Base-by-base conservation (phyloP, 1,139 yeast genomes). In the Kurtzmaniella quercitrusa region DNA sequence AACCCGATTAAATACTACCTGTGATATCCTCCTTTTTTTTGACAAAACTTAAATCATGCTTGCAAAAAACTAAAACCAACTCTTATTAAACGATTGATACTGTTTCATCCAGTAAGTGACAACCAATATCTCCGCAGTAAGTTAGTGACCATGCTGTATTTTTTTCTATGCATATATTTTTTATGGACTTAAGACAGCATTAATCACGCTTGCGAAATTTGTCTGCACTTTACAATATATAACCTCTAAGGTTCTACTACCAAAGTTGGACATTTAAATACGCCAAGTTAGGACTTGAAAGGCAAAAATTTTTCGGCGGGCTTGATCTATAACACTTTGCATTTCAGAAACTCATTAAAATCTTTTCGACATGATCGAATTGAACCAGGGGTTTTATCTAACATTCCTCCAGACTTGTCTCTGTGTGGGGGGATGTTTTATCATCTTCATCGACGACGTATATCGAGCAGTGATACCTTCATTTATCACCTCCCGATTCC, bases 371-470 rank as follows among this genome's bases (percentile, higher is more conserved):
- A 26, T 26, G 30, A 9, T 26, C 30, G 30, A 26, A 15, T 39
- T 44, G 38, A 46, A 45, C 34, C 70, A 66, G 48, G 85, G 87
- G 2, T 82, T 88, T 86, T 39, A 70, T 3, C 63, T 83, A 38
- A 80, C 84, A 2, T 43, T 66, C 1, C 64, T 80, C 19, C 75
- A 86, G 5, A 77, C 88, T 1, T 45, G 67, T 9, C 74, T 84
- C 43, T 83, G 91, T 43, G 56, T 80, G 2, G 45, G 70, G 2
- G 94, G 94, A 1, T 76, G 87, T 46, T 59, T 69, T 20, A 62
- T 80, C 33, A 77, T 84, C 15, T 82, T 63, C 47, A 48, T 68
- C 3, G 88, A 82, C 50, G 67, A 69, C 21, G 30, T 76, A 0
- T 71, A 80, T 53, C 50, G 63, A 11, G 42, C 50, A 5, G 5